Base-by-base conservation (phyloP, 306 rosid species). In the Cucumis melo region DNA sequence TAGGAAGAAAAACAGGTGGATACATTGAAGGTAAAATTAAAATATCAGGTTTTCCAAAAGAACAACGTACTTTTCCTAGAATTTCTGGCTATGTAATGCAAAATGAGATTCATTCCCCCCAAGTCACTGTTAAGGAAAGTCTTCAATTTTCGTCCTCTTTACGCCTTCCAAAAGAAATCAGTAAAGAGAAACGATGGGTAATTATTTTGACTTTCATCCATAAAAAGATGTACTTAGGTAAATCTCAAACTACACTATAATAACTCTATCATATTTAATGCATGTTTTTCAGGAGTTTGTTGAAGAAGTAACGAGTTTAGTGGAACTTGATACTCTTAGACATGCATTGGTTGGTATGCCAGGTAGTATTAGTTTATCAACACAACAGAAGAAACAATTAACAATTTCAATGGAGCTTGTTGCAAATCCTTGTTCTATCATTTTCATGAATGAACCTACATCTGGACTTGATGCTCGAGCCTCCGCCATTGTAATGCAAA, bases 381-480 rank as follows among this genome's bases (percentile, higher is more conserved):
- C 97, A 41, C 97, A 91, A 83, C 98, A 91, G 81, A 89, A 97
- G 59, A 92, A 92, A 64, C 89, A 96, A 55, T 81, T 92, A 74
- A 92, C 98, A 39, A 91, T 92, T 57, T 92, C 98, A 54, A 96
- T 90, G 78, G 98, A 92, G 85, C 94, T 92, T 27, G 98, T 92
- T 50, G 96, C 98, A 80, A 92, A 92, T 82, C 98, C 98, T 82
- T n/a, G n/a, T n/a, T 92, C 96, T 17, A 92, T 92, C 71, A 90
- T 92, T 79, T 92, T 92, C 42, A 92, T 92, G 98, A 96, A 92
- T 74, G 98, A 92, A 80, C 98, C 96, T 72, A 93, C 98, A 34
- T 91, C 98, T 73, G 98, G 98, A 80, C 92, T 93, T 39, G 98
- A 93, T 82, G 95, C 98, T 36, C 86, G 98, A 48, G 98, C 98